Base-by-base conservation (phyloP, 140 eudicot species). In the Bidens hawaiensis region DNA sequence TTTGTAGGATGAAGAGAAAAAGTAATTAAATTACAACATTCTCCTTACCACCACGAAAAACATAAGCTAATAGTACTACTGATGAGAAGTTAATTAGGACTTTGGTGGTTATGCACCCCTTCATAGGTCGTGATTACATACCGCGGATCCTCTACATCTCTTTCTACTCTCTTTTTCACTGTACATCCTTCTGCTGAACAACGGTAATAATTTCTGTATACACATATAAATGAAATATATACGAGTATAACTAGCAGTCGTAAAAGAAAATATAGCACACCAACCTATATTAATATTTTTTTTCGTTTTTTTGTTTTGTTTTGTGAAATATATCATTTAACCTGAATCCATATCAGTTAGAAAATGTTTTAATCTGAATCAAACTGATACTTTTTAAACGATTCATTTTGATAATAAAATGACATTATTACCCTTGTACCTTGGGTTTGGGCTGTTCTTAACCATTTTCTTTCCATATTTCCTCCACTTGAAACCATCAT, bases 401-500 rank as follows among this genome's bases (percentile, higher is more conserved):
- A n/a, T n/a, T n/a, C n/a, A n/a, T n/a, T n/a, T n/a, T n/a, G n/a
- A n/a, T n/a, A n/a, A n/a, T n/a, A 5, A 42, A 25, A 43, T 65
- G 42, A 43, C 38, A 51, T 21, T 31, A 17, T 28, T 19, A 16
- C 18, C 23, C 16, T 6, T 24, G 19, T 86, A 91, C 98, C 98
- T 91, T 74, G 98, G 96, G 73, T 87, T 84, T 33, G 98, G 96
- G 85, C 85, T 91, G 70, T 91, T 87, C 55, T 91, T 91, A 62
- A 91, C 98, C 98, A 70, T 91, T 85, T 91, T 91, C 71, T 91
- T 91, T 6, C 98, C 98, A 41, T 91, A 91, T 50, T 91, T 91
- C 70, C 98, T 82, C 98, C 99, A 91, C 68, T 82, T 91, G 71
- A 73, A 91, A 5, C 96, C 96, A 59, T 87, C 96, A 56, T 87